Percentiles rank a stretch among this genome's conserved stretches.
Evolutionary conservation across 225 moss, liverwort and hornwort species (phyloP).

Genomic region (Physcomitrium patens): DNA sequence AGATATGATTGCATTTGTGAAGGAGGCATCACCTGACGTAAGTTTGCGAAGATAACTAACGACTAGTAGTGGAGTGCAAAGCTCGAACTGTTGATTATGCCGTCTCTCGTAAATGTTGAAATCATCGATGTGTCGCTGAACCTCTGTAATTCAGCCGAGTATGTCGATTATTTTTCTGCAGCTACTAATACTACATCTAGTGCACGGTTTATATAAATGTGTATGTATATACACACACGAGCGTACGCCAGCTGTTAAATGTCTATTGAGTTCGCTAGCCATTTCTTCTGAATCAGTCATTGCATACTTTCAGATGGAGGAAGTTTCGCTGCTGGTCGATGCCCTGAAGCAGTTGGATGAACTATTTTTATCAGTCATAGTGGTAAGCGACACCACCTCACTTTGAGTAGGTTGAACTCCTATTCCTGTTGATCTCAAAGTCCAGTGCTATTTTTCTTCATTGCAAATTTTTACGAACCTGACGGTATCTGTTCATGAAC

Average conservation of each 20-base stretch:
- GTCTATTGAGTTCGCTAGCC: not conserved
- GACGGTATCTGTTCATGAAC: too few species aligned
- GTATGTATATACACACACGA: not conserved
- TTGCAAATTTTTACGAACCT: not conserved
- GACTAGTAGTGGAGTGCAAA: not conserved
- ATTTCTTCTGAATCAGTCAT: conserved; percentile 14
- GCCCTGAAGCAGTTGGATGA: conserved; percentile 93
- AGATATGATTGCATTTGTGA: conserved; percentile 85
- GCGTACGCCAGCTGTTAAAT: too few species aligned
- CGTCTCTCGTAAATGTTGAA: not conserved
- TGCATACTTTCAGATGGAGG: conserved; percentile 80
- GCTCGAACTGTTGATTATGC: not conserved
- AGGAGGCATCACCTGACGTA: conserved; percentile 91
- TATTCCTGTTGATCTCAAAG: not conserved
- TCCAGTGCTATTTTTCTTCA: not conserved
- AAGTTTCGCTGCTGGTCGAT: conserved; percentile 85
- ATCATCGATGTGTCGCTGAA: not conserved
- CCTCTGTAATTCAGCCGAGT: not conserved
- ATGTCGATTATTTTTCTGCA: not conserved
- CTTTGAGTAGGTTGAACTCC: conserved; percentile 1
- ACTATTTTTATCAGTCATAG: conserved; percentile 88
- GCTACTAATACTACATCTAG: not conserved
- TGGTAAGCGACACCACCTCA: conserved; percentile 52
- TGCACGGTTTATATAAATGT: not conserved
- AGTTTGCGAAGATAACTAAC: conserved; percentile 20